Evolutionary conservation across 1,284 basidiomycete species (phyloP).

Genomic region (Takashimella tepidaria): DNA sequence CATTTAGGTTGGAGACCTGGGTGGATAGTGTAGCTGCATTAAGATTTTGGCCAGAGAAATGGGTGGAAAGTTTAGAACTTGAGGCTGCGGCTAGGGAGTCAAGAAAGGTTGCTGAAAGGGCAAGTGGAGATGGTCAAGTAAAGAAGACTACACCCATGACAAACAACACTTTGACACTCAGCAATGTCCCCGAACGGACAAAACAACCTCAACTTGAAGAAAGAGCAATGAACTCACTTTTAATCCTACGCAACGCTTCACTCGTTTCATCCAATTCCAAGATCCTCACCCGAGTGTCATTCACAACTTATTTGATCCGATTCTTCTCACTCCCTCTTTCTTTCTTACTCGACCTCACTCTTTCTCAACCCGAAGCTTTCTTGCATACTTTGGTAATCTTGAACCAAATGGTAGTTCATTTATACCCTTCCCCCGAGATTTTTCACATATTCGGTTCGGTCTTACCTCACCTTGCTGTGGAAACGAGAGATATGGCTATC

Average conservation of each 20-base stretch:
- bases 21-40: constrained; percentile 30
- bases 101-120: constrained; percentile 1
- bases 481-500: constrained; percentile 35
- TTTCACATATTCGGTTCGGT: constrained; percentile 16
- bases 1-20: constrained; percentile 32
- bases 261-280: constrained; percentile 26
- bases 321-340: constrained; percentile 34
- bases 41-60: constrained; percentile 30
- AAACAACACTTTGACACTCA: constrained; percentile 5
- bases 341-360: constrained; percentile 30
- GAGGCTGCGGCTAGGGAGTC: constrained; percentile 18
- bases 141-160: not conserved
- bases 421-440: constrained; percentile 9
- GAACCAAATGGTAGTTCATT: constrained; percentile 23
- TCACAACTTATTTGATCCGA: constrained; percentile 24
- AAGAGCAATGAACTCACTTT: constrained; percentile 34
- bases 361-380: constrained; percentile 31
- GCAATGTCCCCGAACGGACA: constrained; percentile 29
- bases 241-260: constrained; percentile 39
- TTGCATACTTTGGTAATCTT: constrained; percentile 35
- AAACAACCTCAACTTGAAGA: constrained; percentile 19
- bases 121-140: not conserved
- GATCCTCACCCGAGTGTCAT: constrained; percentile 19
- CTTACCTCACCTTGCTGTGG: constrained; percentile 30
- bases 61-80: constrained; percentile 34